Percentiles rank a stretch among this genome's conserved stretches.
phyloP scores from a whole-genome alignment of 768 basidiomycete genomes.

The Lanmaoa pseudosensibilis region DNA sequence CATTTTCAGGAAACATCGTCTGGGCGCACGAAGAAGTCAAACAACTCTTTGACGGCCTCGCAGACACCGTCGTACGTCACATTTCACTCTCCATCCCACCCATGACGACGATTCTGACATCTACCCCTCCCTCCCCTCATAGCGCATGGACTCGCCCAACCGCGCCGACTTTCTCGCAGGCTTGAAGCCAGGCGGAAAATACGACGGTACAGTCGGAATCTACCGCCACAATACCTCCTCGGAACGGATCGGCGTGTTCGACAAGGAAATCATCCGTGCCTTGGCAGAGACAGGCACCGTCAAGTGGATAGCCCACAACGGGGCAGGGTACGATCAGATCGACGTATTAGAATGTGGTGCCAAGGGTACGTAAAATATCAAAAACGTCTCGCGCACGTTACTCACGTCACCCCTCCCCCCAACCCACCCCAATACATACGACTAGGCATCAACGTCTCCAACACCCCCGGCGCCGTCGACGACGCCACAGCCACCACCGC shows the following conservation, averaged over 20 bases:
- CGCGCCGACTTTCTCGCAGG: conserved; percentile 70
- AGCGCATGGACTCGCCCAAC: conserved; percentile 58
- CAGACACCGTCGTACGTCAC: conserved; percentile 72
- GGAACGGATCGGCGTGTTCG: conserved; percentile 69
- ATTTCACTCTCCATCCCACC: not conserved
- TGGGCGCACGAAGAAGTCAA: conserved; percentile 81
- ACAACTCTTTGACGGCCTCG: conserved; percentile 60
- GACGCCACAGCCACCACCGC: conserved; percentile 91
- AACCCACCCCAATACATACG: too few species aligned
- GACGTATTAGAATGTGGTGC: conserved; percentile 73
- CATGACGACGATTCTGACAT: not conserved
- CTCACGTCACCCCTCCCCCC: too few species aligned
- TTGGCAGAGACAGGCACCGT: conserved; percentile 56
- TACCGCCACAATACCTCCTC: conserved; percentile 76
- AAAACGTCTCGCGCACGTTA: too few species aligned
- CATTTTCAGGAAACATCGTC: conserved; percentile 57
- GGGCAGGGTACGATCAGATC: conserved; percentile 90
- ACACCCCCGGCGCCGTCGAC: conserved; percentile 88
- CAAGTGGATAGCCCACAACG: conserved; percentile 90
- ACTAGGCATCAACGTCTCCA: conserved; percentile 74
- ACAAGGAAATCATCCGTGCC: conserved; percentile 70
- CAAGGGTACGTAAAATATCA: conserved; percentile 46
- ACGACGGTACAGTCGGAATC: conserved; percentile 68
- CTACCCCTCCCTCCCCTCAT: not conserved
- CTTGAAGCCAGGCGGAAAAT: conserved; percentile 68